These are phyloP conservation scores for Cladophialophora bantiana DNA, from an alignment of 2,329 filamentous ascomycete species.

Conservation along the genomic window DNA sequence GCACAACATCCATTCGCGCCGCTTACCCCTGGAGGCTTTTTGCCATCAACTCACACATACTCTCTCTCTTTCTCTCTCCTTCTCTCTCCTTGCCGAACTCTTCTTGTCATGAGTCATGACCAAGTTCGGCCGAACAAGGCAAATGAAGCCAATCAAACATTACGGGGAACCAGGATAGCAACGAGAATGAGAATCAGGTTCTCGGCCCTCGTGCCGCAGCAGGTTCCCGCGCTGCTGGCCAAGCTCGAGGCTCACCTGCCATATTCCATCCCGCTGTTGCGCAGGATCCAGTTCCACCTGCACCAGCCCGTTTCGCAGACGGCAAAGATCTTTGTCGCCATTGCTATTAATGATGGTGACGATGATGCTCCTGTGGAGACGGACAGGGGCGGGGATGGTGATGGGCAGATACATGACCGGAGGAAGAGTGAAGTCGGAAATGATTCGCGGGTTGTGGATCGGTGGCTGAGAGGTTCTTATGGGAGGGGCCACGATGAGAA, in stretches of 20 bases:
- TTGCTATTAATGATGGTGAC: not conserved
- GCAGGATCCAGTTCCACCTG: slow-evolving; percentile 50
- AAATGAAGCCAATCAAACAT: not conserved
- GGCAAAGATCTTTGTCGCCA: slow-evolving; percentile 38
- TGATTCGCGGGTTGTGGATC: not conserved
- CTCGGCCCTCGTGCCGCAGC: slow-evolving; percentile 8
- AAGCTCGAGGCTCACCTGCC: slow-evolving; percentile 48
- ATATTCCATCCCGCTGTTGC: slow-evolving; percentile 47
- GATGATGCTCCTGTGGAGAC: not conserved
- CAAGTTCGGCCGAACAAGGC: not conserved
- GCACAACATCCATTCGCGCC: no score
- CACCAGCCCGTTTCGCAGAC: slow-evolving; percentile 44
- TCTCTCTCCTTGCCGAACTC: slow-evolving; percentile 3
- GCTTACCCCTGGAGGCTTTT: no score
- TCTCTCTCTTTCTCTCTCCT: slow-evolving; percentile 7
- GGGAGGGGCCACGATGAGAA: not conserved
- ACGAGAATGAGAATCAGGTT: slow-evolving; percentile 7
- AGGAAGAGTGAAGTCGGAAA: not conserved
- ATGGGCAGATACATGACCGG: no score
- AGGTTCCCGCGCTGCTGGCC: slow-evolving; percentile 18
- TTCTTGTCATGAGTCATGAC: not conserved
- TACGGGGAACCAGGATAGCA: not conserved
- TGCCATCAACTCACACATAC: no score
- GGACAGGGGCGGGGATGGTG: not conserved
- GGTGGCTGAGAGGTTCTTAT: slow-evolving; percentile 9